phyloP scores from a whole-genome alignment of 177 flowering plant species.

The Vitis hybrid region DNA sequence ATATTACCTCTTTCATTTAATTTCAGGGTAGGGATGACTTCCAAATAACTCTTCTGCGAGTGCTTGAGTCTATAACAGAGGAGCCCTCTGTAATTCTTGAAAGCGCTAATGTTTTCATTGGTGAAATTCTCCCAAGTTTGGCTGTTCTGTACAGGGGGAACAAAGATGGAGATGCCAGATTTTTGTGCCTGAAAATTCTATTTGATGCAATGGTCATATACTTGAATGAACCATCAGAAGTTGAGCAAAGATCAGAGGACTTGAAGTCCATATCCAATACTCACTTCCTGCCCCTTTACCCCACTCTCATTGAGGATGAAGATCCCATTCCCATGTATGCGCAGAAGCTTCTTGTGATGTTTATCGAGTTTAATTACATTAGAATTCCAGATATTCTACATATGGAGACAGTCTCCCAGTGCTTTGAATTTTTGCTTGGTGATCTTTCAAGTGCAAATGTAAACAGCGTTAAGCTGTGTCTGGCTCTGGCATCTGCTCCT shows the following conservation, averaged over 20 bases:
- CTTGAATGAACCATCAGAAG: constrained; percentile 57
- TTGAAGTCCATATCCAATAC: constrained; percentile 59
- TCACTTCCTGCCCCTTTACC: constrained; percentile 88
- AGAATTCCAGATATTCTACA: constrained; percentile 75
- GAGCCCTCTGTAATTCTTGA: constrained; percentile 59
- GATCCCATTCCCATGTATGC: constrained; percentile 97
- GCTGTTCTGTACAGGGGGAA: constrained; percentile 80
- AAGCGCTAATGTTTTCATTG: constrained; percentile 45
- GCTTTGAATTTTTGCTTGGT: constrained; percentile 87
- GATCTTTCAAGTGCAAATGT: constrained; percentile 83
- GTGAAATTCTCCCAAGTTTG: constrained; percentile 76
- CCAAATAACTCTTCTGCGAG: constrained; percentile 81
- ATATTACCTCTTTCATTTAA: constrained; percentile 11
- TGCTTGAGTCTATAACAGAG: constrained; percentile 78
- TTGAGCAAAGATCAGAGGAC: constrained; percentile 44
- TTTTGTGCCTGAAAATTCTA: constrained; percentile 82
- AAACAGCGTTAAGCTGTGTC: constrained; percentile 74
- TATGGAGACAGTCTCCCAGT: constrained; percentile 64
- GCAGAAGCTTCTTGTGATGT: constrained; percentile 95
- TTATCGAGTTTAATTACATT: constrained; percentile 73
- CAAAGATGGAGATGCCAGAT: constrained; percentile 96
- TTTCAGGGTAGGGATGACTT: constrained; percentile 97
- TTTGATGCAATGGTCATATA: constrained; percentile 76
- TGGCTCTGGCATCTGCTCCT: constrained; percentile 85
- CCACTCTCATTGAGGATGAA: constrained; percentile 81